These are phyloP conservation scores for Tylopilus sp. DNA, from an alignment of 768 basidiomycete genomes.

Conservation along the genomic window DNA sequence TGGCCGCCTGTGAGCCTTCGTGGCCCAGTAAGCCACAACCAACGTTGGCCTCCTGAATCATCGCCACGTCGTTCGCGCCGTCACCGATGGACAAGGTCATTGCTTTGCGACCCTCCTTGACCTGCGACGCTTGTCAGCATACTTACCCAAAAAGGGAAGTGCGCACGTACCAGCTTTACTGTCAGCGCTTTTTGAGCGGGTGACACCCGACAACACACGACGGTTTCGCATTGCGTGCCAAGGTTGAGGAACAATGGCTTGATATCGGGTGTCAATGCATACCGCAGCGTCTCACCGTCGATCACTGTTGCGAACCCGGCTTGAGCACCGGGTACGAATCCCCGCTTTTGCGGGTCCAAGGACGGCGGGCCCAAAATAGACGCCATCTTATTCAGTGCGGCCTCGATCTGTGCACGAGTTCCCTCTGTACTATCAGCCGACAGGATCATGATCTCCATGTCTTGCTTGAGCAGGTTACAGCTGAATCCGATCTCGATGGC, in stretches of 20 bases:
- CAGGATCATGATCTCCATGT: slow-evolving; percentile 97
- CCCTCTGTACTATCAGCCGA: slow-evolving; percentile 77
- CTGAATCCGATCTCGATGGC: slow-evolving; percentile 97
- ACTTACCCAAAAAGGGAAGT: neutral
- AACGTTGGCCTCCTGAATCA: slow-evolving; percentile 99
- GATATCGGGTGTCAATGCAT: slow-evolving; percentile 73
- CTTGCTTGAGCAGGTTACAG: slow-evolving; percentile 89
- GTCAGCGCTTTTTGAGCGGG: slow-evolving; percentile 98
- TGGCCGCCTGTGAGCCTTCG: slow-evolving; percentile 96
- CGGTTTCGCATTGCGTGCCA: slow-evolving; percentile 94
- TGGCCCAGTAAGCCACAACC: slow-evolving; percentile 92
- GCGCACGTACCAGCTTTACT: slow-evolving; percentile 72
- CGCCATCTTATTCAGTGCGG: slow-evolving; percentile 90
- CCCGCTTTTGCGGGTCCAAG: slow-evolving; percentile 55
- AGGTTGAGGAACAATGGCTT: slow-evolving; percentile 88
- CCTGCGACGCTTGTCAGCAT: slow-evolving; percentile 40
- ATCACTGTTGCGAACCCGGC: slow-evolving; percentile 92
- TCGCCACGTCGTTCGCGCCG: slow-evolving; percentile 96
- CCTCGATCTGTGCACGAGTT: slow-evolving; percentile 84
- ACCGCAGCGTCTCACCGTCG: slow-evolving; percentile 87
- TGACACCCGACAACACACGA: slow-evolving; percentile 97
- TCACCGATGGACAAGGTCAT: slow-evolving; percentile 98
- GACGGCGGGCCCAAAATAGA: slow-evolving; percentile 77
- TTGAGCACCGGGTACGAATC: slow-evolving; percentile 60
- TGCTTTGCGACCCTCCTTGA: slow-evolving; percentile 92